Base-by-base conservation (phyloP, 1,284 basidiomycete genomes). In the Wolfiporia cocos region DNA sequence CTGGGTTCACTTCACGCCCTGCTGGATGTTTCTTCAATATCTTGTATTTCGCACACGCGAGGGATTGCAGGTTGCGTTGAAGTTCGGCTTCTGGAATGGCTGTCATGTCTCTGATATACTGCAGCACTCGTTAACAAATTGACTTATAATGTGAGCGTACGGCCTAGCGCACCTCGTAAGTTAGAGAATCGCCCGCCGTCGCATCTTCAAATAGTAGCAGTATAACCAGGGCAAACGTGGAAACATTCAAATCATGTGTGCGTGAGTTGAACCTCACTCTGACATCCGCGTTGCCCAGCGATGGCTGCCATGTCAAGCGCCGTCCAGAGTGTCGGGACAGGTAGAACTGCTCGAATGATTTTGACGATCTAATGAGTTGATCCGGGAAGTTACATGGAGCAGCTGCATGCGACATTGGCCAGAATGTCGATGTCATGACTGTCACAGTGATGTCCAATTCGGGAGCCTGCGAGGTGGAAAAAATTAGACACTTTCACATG, bases 21-120 rank as follows among this genome's bases (percentile, higher is more conserved):
- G 87, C 81, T 1, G 96, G 96, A 50, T 86, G 84, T 60, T 99
- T 99, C 60, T 82, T 89, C 46, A 99, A 65, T 26, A 99, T 75
- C 57, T 95, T 93, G 71, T 78, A 94, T 63, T 96, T 99, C n/a
- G 88, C 93, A 58, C 95, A 99, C 1, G 96, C 94, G 10, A 99
- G 74, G 0, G 93, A 94, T 61, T 99, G 96, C 7, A 99, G 73
- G 48, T 94, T 90, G 9, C 96, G 83, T 59, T 88, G 83, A 7
- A 99, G 73, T 43, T 99, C 95, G 0, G 50, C 48, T 11, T 93
- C 85, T 0, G 80, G 74, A 37, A 99, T 88, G 14, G 67, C 62
- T 0, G 91, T 93, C 1, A 83, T 74, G n/a, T 66, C 55, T 58
- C 74, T 76, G 50, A 88, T 81, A 51, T 86, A 81, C 83, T 86